Conservation (phyloP, 257 asterid genomes). For the Solanum pinnatisectum region DNA sequence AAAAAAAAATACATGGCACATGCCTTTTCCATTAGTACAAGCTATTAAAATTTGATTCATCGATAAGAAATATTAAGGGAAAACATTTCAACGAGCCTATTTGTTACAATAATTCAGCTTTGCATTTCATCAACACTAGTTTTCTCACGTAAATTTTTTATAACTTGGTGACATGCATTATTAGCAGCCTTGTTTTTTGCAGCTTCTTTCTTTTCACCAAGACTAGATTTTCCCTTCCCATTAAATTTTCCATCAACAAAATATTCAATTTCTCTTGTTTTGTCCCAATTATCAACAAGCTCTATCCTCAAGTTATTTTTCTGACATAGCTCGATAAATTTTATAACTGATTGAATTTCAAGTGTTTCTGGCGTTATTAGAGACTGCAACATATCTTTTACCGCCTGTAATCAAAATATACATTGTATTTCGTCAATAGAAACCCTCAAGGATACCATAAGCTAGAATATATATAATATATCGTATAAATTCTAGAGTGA, state of each 20-base stretch:
- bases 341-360: conserved; percentile 25
- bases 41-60: too few species aligned
- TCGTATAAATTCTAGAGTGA: neutral
- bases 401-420: conserved; percentile 8
- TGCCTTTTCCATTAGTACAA: conserved; percentile 35
- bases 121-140: too few species aligned
- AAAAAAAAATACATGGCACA: conserved; percentile 19
- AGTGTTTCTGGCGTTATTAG: conserved; percentile 17
- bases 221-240: conserved; percentile 13
- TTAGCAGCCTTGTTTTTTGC: too few species aligned
- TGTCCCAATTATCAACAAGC: conserved; percentile 21
- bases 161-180: too few species aligned
- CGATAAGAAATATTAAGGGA: too few species aligned
- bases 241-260: neutral
- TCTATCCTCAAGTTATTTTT: neutral
- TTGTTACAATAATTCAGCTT: too few species aligned
- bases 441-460: neutral
- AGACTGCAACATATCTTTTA: conserved; percentile 26
- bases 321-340: conserved; percentile 22
- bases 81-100: too few species aligned
- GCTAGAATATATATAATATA: neutral
- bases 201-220: too few species aligned
- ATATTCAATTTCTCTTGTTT: conserved; percentile 16
- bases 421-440: too few species aligned
- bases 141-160: too few species aligned